Evolutionary conservation across 2,329 filamentous ascomycete genomes (phyloP), one percentile per base, ranked within the genome.

Genomic region (Sarocladiaceae sp.): DNA sequence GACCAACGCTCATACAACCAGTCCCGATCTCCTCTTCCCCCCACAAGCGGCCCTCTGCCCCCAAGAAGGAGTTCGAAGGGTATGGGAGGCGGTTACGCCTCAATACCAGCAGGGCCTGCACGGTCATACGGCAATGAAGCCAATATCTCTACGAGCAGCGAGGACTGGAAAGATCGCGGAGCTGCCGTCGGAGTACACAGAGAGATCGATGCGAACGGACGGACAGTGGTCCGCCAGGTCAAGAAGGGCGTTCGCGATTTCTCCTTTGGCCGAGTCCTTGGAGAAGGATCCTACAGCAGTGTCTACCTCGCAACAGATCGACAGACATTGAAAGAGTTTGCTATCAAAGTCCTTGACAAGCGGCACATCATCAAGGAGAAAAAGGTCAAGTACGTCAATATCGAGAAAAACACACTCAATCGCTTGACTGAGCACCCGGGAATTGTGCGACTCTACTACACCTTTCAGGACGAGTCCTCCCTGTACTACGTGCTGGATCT

Each of bases 301-400:
- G 94, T 99, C 33, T 84, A 94, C 57, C 83, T 94, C 50, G 94
- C 92, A 33, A 96, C 91, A 3, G 94, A 99, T 69, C 85, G 93
- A 55, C 90, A 96, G 68, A 96, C 90, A 1, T 74, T 95, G 53
- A 96, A 96, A 63, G 93, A 99, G 68, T 97, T 97, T 65, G 94
- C 94, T 23, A 92, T 99, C 72, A 99, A 99, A 69, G 93, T 99
- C 15, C 81, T 99, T 44, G 94, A 99, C 71, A 99, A 99, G 73
- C 84, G 91, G 62, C 94, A 99, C 69, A 99, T 99, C 64, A 99
- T 99, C 77, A 99, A 97, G 71, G 94, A 99, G 73, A 97, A 96
- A 71, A 99, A 99, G 78, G 96, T 99, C 64, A 99, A 99, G 77
- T 99, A 99, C 65, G 94, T 99, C 70, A 99, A 97, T 71, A 99